These are phyloP conservation scores for Penicillium coprophilum DNA, from an alignment of 495 filamentous ascomycete genomes.

Conservation along the genomic window DNA sequence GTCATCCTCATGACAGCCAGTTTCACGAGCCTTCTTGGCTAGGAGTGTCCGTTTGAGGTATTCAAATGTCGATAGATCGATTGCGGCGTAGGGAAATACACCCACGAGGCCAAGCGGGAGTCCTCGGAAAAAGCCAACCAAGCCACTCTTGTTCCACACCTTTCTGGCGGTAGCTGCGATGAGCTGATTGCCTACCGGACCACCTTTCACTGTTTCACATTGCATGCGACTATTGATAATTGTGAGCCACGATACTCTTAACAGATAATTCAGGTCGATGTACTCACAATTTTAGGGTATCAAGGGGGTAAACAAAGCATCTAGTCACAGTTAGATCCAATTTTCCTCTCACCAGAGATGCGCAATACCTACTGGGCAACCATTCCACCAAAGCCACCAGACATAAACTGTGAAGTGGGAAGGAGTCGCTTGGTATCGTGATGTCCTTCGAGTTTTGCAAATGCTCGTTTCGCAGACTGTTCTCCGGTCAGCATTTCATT, in stretches of 20 bases:
- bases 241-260: conserved; percentile 21
- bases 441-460: conserved; percentile 87
- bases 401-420: conserved; percentile 82
- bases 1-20: conserved; percentile 78
- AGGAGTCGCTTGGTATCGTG: conserved; percentile 74
- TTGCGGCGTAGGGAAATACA: conserved; percentile 97
- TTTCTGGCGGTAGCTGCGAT: conserved; percentile 77
- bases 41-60: conserved; percentile 76
- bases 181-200: conserved; percentile 78
- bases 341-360: background rate
- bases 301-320: conserved; percentile 92
- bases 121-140: conserved; percentile 83
- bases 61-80: conserved; percentile 95
- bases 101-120: conserved; percentile 88
- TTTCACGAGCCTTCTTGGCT: conserved; percentile 64
- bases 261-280: background rate
- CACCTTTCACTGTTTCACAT: conserved; percentile 86
- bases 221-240: conserved; percentile 69
- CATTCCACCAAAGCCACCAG: conserved; percentile 88
- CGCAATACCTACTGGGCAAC: conserved; percentile 71
- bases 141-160: conserved; percentile 74
- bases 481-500: conserved; percentile 18
- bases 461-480: conserved; percentile 81
- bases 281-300: conserved; percentile 91
- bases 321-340: conserved; percentile 42